Evolutionary conservation across 202 grass and related monocot genomes (phyloP).

Genomic region (Hordeum pubiflorum): DNA sequence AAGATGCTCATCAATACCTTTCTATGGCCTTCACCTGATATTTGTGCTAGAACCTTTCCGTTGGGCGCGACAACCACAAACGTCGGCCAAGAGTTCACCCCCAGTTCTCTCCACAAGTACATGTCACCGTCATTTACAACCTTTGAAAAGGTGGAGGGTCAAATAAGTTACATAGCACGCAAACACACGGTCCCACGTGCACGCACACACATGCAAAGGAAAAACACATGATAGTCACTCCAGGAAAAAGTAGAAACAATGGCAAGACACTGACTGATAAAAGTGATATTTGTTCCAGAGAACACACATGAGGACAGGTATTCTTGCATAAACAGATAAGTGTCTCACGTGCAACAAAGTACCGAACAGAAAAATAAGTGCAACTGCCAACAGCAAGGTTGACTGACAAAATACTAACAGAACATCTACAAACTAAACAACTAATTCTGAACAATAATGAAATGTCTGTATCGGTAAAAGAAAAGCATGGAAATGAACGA

Average conservation of each 20-base stretch:
- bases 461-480: too few relatives aligned
- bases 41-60: slow-evolving; percentile 76
- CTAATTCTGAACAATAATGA: too few relatives aligned
- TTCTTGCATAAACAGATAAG: not conserved
- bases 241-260: not conserved
- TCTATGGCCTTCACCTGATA: slow-evolving; percentile 85
- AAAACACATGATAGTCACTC: not conserved
- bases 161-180: not conserved
- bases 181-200: not conserved
- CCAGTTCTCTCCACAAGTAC: slow-evolving; percentile 90
- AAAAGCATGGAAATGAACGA: too few relatives aligned
- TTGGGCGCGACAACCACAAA: slow-evolving; percentile 87
- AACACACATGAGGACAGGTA: not conserved
- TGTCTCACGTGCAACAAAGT: not conserved
- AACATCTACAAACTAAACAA: not conserved
- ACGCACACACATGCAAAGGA: not conserved
- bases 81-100: slow-evolving; percentile 93
- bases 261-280: not conserved
- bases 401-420: not conserved
- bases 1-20: slow-evolving; percentile 49
- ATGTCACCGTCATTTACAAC: slow-evolving; percentile 93
- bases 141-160: slow-evolving; percentile 37
- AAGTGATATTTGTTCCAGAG: too few relatives aligned
- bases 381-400: not conserved
- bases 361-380: not conserved